Evolutionary conservation across 805 yeast genomes (phyloP).

Genomic region (Tetrapisispora taiwanensis): DNA sequence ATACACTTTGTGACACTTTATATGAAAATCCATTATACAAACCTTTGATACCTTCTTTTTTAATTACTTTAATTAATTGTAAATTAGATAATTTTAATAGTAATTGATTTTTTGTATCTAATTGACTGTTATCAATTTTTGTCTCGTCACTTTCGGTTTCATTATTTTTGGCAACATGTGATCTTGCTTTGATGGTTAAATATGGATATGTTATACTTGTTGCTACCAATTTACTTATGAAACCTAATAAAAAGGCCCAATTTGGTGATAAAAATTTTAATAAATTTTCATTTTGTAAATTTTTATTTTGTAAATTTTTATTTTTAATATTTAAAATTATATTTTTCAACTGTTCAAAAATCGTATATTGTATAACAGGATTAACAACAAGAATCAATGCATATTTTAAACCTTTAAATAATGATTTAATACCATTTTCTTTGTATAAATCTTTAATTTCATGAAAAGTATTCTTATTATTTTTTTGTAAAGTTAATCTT

Average conservation of each 20-base stretch:
- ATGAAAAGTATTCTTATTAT: constrained; percentile 38
- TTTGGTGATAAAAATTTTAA: constrained; percentile 40
- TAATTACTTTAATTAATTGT: constrained; percentile 43
- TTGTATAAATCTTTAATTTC: constrained; percentile 53
- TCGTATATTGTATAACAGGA: constrained; percentile 86
- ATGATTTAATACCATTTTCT: constrained; percentile 59
- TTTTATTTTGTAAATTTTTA: constrained; percentile 13
- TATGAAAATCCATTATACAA: constrained; percentile 75
- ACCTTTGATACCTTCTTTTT: constrained; percentile 63
- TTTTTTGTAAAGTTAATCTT: constrained; percentile 57
- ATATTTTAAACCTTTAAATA: constrained; percentile 81
- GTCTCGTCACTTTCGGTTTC: neutral
- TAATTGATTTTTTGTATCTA: neutral
- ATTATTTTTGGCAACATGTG: constrained; percentile 45
- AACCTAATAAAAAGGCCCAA: constrained; percentile 82
- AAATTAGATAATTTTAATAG: constrained; percentile 17
- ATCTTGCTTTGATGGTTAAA: constrained; percentile 78
- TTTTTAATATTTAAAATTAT: constrained; percentile 44
- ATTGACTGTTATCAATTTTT: too few species aligned
- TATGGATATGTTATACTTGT: constrained; percentile 85
- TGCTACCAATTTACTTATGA: constrained; percentile 82
- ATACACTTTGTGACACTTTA: constrained; percentile 72
- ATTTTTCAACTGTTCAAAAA: constrained; percentile 78
- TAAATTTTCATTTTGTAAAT: constrained; percentile 10
- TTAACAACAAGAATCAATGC: constrained; percentile 78